These are phyloP conservation scores for Aureobasidium sp. DNA, from an alignment of 2,329 filamentous ascomycete genomes.

Conservation along the genomic window DNA sequence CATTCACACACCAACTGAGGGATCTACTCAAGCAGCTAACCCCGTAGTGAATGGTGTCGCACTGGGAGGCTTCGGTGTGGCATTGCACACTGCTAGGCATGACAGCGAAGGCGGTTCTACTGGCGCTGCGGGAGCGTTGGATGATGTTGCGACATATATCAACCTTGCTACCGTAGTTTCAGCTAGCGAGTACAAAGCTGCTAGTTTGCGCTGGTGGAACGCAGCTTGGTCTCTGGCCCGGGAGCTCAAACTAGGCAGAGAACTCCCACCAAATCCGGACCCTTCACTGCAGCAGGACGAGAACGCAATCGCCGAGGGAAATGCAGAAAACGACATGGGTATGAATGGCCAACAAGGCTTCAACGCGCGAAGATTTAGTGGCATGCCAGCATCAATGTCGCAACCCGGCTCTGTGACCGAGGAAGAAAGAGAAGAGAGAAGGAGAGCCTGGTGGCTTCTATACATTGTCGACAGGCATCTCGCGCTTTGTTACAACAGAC, in stretches of 20 bases:
- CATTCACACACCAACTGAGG: conserved; percentile 59
- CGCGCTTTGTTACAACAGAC: conserved; percentile 84
- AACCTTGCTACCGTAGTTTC: conserved; percentile 87
- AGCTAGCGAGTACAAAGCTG: conserved; percentile 91
- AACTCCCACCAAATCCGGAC: conserved; percentile 57
- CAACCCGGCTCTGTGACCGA: conserved; percentile 48
- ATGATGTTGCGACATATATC: conserved; percentile 87
- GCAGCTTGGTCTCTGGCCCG: conserved; percentile 85
- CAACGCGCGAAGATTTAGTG: conserved; percentile 11
- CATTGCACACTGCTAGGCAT: conserved; percentile 50
- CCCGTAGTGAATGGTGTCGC: conserved; percentile 63
- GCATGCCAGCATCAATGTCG: not conserved
- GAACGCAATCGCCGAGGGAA: conserved; percentile 32
- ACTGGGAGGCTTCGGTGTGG: conserved; percentile 70
- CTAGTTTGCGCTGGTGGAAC: conserved; percentile 91
- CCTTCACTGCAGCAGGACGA: conserved; percentile 24
- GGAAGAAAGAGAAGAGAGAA: conserved; percentile 80
- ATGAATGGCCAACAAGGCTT: conserved; percentile 23
- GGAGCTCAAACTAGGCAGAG: conserved; percentile 77
- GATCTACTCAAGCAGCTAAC: conserved; percentile 35
- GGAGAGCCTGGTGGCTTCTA: conserved; percentile 87
- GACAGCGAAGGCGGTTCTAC: conserved; percentile 48
- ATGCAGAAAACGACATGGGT: conserved; percentile 24
- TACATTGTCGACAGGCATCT: conserved; percentile 88
- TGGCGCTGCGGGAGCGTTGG: conserved; percentile 68